Base-by-base conservation (phyloP, 2,329 filamentous ascomycete genomes). In the Hymenoscyphus repandus region DNA sequence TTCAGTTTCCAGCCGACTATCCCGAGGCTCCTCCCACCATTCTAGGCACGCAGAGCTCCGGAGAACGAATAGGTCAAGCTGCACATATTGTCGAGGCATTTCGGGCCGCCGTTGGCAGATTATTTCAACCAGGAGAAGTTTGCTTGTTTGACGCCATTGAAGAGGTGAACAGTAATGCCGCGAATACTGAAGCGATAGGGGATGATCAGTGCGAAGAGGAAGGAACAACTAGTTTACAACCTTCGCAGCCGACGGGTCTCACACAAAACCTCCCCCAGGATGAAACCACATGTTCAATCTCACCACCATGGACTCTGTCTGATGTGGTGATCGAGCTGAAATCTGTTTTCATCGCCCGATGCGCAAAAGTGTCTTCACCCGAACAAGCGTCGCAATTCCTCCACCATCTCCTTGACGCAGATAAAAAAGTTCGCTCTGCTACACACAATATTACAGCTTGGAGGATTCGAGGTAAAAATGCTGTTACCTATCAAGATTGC, bases 361-460 rank as follows among this genome's bases (percentile, higher is more conserved):
- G 81, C 33, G 86, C 87, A 0, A 70, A 70, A 2, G 89, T 95
- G 1, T 72, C 76, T 0, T 88, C 85, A 3, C 80, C 88, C 0
- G 72, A 76, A 1, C 80, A 93, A 68, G 92, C 91, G 2, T 80
- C 82, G 51, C 69, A 72, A 2, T 91, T 81, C 63, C 71, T 97
- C 1, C 75, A 81, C 39, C 84, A 95, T 66, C 77, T 99, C 1
- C 76, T 96, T 6, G 78, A 84, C 5, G 87, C 83, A 7, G 90
- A 97, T 69, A 90, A 87, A 70, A 90, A 88, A 60, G 85, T 90
- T 33, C 85, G 90, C n/a, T 74, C 78, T 42, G 93, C 93, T 4
- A 90, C 92, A 53, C 93, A 99, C 68, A 97, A 97, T 68, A 96
- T 99, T 65, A 91, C 86, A 17, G 92, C 92, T 1, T 97, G 90